Conservation (phyloP, 225 moss, liverwort and hornwort species). For the Physcomitrellopsis africana region DNA sequence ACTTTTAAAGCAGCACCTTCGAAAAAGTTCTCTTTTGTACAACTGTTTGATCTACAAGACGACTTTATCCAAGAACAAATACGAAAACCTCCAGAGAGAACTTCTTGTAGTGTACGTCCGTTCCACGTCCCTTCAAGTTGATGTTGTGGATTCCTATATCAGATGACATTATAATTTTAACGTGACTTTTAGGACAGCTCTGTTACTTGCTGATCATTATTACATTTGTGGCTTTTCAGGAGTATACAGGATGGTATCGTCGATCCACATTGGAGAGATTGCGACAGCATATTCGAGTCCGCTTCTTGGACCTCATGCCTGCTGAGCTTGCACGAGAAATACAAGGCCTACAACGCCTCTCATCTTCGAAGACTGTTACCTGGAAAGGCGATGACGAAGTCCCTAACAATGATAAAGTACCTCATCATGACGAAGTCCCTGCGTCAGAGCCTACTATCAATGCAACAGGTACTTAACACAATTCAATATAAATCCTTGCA, state of each 20-base stretch:
- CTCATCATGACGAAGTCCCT: slow-evolving; percentile 25
- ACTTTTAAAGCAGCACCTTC: slow-evolving; percentile 72
- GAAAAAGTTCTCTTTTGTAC: slow-evolving; percentile 90
- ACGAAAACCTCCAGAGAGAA: slow-evolving; percentile 73
- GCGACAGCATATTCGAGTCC: slow-evolving; percentile 71
- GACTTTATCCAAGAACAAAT: slow-evolving; percentile 90
- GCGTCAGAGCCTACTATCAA: slow-evolving; percentile 24
- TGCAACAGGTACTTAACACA: slow-evolving; percentile 37
- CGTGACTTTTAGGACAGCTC: slow-evolving; percentile 2
- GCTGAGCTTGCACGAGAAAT: slow-evolving; percentile 67
- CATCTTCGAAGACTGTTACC: slow-evolving; percentile 36
- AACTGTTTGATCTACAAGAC: slow-evolving; percentile 87
- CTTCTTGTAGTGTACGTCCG: slow-evolving; percentile 69
- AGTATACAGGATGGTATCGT: slow-evolving; percentile 86
- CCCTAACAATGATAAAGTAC: slow-evolving; percentile 21
- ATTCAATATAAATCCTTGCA: slow-evolving; percentile 1
- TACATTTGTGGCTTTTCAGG: slow-evolving; percentile 43
- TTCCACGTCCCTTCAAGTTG: background rate
- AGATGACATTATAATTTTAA: background rate
- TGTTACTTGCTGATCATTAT: slow-evolving; percentile 14
- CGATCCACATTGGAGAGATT: slow-evolving; percentile 73
- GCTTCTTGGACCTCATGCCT: slow-evolving; percentile 82
- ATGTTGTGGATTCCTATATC: slow-evolving; percentile 2
- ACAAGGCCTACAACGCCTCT: slow-evolving; percentile 61
- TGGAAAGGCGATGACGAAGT: slow-evolving; percentile 48